A percentile compares a stretch with the other conserved stretches of the same genome.
Evolutionary conservation across 768 basidiomycete genomes (phyloP).

Genomic region (Tulasnella sp.): DNA sequence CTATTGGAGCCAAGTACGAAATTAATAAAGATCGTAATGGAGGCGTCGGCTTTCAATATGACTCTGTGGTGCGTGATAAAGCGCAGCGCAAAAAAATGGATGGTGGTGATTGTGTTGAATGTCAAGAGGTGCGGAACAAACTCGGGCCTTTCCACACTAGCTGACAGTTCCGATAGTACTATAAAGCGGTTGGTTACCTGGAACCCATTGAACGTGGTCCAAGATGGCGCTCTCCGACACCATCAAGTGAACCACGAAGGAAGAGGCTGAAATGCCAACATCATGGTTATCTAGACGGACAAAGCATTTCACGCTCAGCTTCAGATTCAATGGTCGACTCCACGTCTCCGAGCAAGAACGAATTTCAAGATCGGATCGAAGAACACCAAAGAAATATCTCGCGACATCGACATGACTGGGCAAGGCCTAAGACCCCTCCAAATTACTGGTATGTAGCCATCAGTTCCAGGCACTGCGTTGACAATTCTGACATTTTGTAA

Average conservation of each 20-base stretch:
- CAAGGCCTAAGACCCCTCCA: conserved; percentile 60
- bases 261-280: conserved; percentile 1
- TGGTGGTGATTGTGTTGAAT: conserved; percentile 71
- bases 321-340: background rate
- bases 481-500: background rate
- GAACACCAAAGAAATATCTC: conserved; percentile 61
- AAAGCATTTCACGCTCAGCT: conserved; percentile 21
- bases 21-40: conserved; percentile 54
- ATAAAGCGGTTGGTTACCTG: conserved; percentile 59
- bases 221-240: conserved; percentile 54
- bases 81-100: conserved; percentile 51
- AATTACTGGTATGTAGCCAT: conserved; percentile 44
- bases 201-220: conserved; percentile 53
- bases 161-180: conserved; percentile 43
- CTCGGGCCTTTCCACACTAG: conserved; percentile 1
- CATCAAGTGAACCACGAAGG: conserved; percentile 19
- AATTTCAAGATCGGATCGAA: conserved; percentile 20
- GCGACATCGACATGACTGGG: conserved; percentile 60
- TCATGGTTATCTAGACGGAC: conserved; percentile 6
- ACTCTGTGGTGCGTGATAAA: conserved; percentile 60
- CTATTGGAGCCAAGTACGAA: conserved; percentile 52
- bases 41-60: conserved; percentile 54
- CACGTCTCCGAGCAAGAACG: background rate
- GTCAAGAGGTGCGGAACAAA: conserved; percentile 45
- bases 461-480: no score